A percentile compares a stretch with the other conserved stretches of the same genome.
Evolutionary conservation across 2,329 filamentous ascomycete species (phyloP).

Genomic region (Fusarium brachygibbosum): DNA sequence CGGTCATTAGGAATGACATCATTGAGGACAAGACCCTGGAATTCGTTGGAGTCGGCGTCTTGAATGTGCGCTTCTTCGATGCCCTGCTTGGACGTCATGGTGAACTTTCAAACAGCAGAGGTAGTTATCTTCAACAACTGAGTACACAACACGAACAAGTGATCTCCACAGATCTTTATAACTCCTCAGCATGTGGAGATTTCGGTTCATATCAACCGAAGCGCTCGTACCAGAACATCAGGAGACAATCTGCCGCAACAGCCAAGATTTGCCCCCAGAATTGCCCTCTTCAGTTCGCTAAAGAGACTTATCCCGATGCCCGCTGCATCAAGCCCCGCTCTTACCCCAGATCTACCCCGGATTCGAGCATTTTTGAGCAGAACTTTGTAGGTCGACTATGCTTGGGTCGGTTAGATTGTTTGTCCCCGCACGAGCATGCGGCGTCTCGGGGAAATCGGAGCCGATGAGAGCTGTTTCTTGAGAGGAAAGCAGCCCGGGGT

Average conservation of each 20-base stretch:
- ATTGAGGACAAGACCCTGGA: conserved; percentile 44
- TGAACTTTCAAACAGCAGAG: background rate
- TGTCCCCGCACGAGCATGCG: background rate
- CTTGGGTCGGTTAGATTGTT: background rate
- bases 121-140: background rate
- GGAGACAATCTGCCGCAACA: background rate
- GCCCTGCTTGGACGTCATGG: conserved; percentile 23
- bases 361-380: background rate
- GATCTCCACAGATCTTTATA: conserved; percentile 33
- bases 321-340: conserved; percentile 4
- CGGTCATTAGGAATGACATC: conserved; percentile 44
- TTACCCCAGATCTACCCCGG: conserved; percentile 44
- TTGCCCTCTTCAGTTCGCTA: background rate
- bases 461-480: background rate
- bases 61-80: conserved; percentile 27
- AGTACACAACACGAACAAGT: background rate
- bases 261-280: background rate
- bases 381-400: background rate
- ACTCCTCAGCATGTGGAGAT: conserved; percentile 1
- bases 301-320: conserved; percentile 28
- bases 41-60: conserved; percentile 35
- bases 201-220: conserved; percentile 27
- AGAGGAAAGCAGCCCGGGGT: background rate
- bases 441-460: conserved; percentile 26
- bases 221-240: conserved; percentile 12